Base-by-base conservation (phyloP, 2,329 filamentous ascomycete species). In the Davidsoniella neocaledoniae region DNA sequence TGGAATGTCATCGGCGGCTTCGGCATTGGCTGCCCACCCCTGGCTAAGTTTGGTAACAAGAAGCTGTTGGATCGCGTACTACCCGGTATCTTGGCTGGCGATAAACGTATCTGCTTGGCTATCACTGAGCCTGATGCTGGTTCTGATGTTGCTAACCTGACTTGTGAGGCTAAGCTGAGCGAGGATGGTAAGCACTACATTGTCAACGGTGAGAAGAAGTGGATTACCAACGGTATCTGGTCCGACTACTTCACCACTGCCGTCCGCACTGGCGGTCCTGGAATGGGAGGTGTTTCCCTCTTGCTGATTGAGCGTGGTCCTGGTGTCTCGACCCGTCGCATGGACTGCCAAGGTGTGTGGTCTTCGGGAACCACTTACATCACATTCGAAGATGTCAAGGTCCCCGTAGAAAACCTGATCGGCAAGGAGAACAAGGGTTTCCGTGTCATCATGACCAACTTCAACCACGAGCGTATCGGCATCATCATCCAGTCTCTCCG, bases 171-270 rank as follows among this genome's bases (percentile, higher is more conserved):
- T 23, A 94, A 94, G 73, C 75, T 96, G 52, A 85, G 77, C 55
- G 84, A 91, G 58, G 91, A 98, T 60, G 91, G 91, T 61, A 96
- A 96, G 73, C 86, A 96, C 70, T 98, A 93, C 68, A 96, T 96
- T 58, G 91, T 98, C 67, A 98, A 96, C 62, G 91, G 91, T 50
- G 90, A 95, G 77, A 96, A 98, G 83, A 98, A 98, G 71, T 96
- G 91, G 90, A 96, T 96, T 66, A 96, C 90, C 60, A 98, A 98
- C 68, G 91, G 91, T 61, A 78, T 95, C 60, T 95, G 87, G 86
- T 77, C 74, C 55, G 91, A 98, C 66, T 98, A 96, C 71, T 96
- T 96, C 72, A 96, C 91, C 50, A 93, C 86, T 12, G 91, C 90
- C 23, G 91, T 98, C 38, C 82, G 91, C 54, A 98, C 91, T 10